These are phyloP conservation scores for Scopulariopsis brevicaulis DNA, from an alignment of 2,329 filamentous ascomycete genomes.

Conservation along the genomic window DNA sequence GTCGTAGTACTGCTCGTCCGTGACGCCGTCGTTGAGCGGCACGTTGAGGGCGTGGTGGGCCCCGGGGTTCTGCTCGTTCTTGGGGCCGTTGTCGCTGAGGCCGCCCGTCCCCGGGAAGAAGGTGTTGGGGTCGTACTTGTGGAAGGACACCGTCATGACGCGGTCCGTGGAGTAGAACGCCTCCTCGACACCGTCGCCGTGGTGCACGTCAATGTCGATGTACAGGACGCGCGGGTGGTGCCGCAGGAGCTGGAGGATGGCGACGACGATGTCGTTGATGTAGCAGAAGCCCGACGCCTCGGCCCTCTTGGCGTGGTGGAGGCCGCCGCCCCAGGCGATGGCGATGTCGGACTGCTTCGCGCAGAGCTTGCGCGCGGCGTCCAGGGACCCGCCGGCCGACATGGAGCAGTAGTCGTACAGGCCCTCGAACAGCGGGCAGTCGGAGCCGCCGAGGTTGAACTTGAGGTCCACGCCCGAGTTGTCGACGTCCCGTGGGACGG, in stretches of 20 bases:
- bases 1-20: conserved; percentile 76
- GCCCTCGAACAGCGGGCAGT: conserved; percentile 94
- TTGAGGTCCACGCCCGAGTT: conserved; percentile 51
- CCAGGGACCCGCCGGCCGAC: conserved; percentile 81
- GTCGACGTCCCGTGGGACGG: conserved; percentile 53
- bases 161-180: conserved; percentile 83
- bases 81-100: conserved; percentile 73
- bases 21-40: conserved; percentile 81
- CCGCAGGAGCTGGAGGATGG: conserved; percentile 77
- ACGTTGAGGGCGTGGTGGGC: conserved; percentile 87
- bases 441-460: conserved; percentile 81
- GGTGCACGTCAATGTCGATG: conserved; percentile 89
- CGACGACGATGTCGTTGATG: conserved; percentile 96
- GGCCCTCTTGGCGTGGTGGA: conserved; percentile 91
- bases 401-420: conserved; percentile 92
- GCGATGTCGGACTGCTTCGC: conserved; percentile 86
- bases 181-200: conserved; percentile 84
- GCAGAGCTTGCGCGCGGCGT: conserved; percentile 81
- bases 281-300: conserved; percentile 97
- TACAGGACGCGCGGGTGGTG: conserved; percentile 80
- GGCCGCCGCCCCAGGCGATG: conserved; percentile 92
- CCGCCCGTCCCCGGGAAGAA: conserved; percentile 93
- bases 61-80: conserved; percentile 73
- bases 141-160: conserved; percentile 88
- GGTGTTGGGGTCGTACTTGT: conserved; percentile 77